Percentiles rank a stretch among this genome's conserved stretches.
Conservation (phyloP, 192 early-diverging fungal species). For the Coemansia asiatica region DNA sequence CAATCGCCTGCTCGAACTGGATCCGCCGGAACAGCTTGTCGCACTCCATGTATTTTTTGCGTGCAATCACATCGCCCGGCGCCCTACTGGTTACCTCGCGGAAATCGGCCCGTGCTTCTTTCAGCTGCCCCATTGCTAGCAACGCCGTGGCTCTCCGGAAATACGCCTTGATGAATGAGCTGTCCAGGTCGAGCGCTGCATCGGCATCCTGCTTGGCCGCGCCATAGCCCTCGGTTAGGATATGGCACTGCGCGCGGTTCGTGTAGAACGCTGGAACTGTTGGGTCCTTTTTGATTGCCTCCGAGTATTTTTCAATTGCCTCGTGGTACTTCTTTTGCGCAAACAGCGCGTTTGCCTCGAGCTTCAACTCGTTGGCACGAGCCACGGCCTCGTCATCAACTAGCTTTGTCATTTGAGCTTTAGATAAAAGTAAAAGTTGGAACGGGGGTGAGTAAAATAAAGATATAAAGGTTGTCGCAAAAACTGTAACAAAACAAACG, state of each 20-base stretch:
- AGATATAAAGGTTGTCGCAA: too few relatives aligned
- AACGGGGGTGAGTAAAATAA: too few relatives aligned
- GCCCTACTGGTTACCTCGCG: conserved; percentile 72
- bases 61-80: conserved; percentile 79
- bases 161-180: conserved; percentile 86
- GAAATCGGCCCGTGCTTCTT: conserved; percentile 77
- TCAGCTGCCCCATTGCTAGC: conserved; percentile 82
- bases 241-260: conserved; percentile 89
- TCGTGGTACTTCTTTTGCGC: conserved; percentile 70
- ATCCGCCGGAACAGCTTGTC: conserved; percentile 85
- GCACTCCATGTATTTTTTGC: conserved; percentile 78
- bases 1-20: conserved; percentile 94
- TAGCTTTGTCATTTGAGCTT: conserved; percentile 14
- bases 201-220: conserved; percentile 80
- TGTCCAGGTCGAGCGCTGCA: conserved; percentile 78
- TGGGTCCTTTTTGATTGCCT: conserved; percentile 83
- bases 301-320: conserved; percentile 89
- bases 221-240: conserved; percentile 84
- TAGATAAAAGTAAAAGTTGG: not conserved
- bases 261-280: conserved; percentile 84
- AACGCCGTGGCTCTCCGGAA: conserved; percentile 90
- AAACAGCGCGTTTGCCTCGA: conserved; percentile 48
- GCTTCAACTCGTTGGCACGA: conserved; percentile 32
- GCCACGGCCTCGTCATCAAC: conserved; percentile 15
- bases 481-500: too few relatives aligned